These are phyloP conservation scores for Yamadazyma atmosphaerica DNA, from an alignment of 1,139 yeast genomes.

Conservation along the genomic window DNA sequence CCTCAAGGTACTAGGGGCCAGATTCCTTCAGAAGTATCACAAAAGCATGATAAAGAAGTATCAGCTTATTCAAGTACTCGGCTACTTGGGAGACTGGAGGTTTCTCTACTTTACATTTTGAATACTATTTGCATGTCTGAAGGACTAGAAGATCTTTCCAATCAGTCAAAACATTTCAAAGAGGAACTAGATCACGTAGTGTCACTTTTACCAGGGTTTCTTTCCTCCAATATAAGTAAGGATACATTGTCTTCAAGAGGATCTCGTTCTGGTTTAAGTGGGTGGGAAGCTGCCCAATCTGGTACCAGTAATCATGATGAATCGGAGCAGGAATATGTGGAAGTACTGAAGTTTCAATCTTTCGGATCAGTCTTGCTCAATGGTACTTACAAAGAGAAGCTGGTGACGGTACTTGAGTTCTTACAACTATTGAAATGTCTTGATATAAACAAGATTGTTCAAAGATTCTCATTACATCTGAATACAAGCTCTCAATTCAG, in stretches of 20 bases:
- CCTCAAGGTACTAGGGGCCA: too few relatives aligned
- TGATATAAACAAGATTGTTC: constrained; percentile 7
- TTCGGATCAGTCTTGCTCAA: constrained; percentile 27
- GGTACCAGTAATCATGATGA: not conserved
- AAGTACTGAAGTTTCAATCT: constrained; percentile 18
- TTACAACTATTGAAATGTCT: constrained; percentile 8
- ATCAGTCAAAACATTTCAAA: constrained; percentile 10
- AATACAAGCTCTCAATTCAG: constrained; percentile 14
- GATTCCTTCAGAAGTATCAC: too few relatives aligned
- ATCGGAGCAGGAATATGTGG: constrained; percentile 6
- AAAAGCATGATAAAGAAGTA: not conserved
- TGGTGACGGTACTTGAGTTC: constrained; percentile 13
- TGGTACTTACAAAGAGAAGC: constrained; percentile 38
- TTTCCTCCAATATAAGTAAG: constrained; percentile 6
- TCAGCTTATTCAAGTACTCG: not conserved
- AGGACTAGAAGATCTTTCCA: constrained; percentile 22
- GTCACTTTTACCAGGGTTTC: not conserved
- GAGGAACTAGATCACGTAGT: not conserved
- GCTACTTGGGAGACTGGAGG: constrained; percentile 31
- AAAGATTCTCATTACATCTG: constrained; percentile 5
- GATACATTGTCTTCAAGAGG: constrained; percentile 5
- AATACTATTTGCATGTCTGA: constrained; percentile 25
- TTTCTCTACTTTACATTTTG: constrained; percentile 31
- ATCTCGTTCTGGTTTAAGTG: constrained; percentile 9
- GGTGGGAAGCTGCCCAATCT: not conserved